Evolutionary conservation across 2,329 filamentous ascomycete species (phyloP).

Genomic region (Xylaria hypoxylon): DNA sequence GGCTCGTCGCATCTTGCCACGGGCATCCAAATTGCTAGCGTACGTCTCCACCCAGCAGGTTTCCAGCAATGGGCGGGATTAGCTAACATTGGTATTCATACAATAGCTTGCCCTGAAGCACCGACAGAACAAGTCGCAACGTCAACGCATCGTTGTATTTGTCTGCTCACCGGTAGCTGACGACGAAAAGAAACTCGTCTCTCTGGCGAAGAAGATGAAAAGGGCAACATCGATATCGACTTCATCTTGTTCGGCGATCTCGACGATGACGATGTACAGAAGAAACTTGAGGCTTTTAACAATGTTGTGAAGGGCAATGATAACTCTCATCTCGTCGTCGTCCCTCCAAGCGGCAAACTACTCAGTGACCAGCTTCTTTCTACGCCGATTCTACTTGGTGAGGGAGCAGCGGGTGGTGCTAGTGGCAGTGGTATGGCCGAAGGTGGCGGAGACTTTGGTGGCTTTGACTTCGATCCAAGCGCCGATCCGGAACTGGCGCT

Average conservation of each 20-base stretch:
- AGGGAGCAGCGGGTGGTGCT: constrained; percentile 70
- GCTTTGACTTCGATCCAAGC: constrained; percentile 90
- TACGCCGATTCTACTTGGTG: constrained; percentile 89
- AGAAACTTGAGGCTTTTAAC: constrained; percentile 95
- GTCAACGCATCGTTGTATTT: constrained; percentile 96
- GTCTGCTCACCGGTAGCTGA: constrained; percentile 93
- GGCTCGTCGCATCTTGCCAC: constrained; percentile 90
- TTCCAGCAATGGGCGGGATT: neutral
- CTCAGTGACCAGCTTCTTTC: constrained; percentile 92
- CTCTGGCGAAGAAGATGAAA: constrained; percentile 99
- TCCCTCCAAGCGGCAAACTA: constrained; percentile 90
- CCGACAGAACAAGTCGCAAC: constrained; percentile 96
- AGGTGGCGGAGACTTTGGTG: constrained; percentile 74
- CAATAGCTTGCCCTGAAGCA: constrained; percentile 92
- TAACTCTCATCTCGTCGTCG: constrained; percentile 89
- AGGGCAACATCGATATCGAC: constrained; percentile 92
- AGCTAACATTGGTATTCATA: constrained; percentile 42
- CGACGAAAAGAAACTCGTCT: constrained; percentile 86
- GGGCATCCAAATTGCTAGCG: constrained; percentile 92
- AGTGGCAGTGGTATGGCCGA: constrained; percentile 68
- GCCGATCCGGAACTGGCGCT: constrained; percentile 94
- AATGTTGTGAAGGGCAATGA: constrained; percentile 92
- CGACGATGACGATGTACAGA: constrained; percentile 86
- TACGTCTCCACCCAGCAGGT: constrained; percentile 61
- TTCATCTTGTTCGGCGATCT: constrained; percentile 96